Evolutionary conservation across 768 basidiomycete genomes (phyloP), one percentile per base, ranked within the genome.

Genomic region (Hygrophoropsis aurantiaca): DNA sequence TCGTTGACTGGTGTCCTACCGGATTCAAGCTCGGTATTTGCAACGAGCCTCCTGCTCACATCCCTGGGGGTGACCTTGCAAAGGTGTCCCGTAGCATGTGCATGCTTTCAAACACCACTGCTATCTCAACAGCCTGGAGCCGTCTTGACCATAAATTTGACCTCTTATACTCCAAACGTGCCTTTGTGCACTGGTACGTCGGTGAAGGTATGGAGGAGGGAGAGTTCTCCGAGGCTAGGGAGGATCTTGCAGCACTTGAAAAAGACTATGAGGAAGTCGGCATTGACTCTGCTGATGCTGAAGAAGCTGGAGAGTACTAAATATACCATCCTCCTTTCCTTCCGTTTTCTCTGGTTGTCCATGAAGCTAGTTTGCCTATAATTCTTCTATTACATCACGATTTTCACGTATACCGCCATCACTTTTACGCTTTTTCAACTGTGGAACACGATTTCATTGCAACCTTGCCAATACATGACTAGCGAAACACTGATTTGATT

Each of bases 201-300:
- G 82, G 85, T 51, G 84, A 87, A 66, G 83, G 85, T 62, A 87
- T 87, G 83, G 82, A 87, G 65, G 84, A 87, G 80, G 95, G 95
- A 66, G 95, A 99, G 74, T 97, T 98, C 75, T 94, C 92, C 16
- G 95, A 97, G 75, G 95, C 95, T 16, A 88, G 95, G 50, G 97
- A 99, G 74, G 95, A 99, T 67, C 85, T 99, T 48, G 97, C 95
- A n/a, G 95, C 95, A n/a, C 84, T 99, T 46, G 95, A 97, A 78
- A 97, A 93, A 70, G 92, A 93, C 56, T 94, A 93, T 59, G 90
- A 92, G 66, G 91, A 97, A 66, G 92, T 85, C 55, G 80, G 83
- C 43, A 74, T 71, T 23, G 72, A 73, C 60, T 77, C 76, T 34
- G 77, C 74, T 4, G 75, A 78, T 33, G 71, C 52, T 15, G 75